A percentile compares a stretch with the other conserved stretches of the same genome.
Conservation (phyloP, 2,329 filamentous ascomycete species). For the Exophiala mesophila region DNA sequence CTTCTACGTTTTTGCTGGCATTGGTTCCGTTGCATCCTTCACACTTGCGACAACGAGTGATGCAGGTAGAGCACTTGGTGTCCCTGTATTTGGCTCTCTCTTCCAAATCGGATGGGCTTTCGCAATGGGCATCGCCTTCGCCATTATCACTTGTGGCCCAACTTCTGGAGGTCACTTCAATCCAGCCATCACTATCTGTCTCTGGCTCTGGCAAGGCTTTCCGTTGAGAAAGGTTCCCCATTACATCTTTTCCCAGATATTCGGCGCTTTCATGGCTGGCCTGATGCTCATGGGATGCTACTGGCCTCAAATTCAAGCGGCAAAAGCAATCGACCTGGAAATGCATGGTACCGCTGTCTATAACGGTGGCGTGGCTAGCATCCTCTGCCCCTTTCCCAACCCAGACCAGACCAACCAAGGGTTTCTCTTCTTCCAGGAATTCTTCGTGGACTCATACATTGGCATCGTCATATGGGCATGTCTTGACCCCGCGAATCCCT, state of each 20-base stretch:
- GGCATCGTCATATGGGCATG: slow-evolving; percentile 54
- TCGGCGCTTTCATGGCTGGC: slow-evolving; percentile 53
- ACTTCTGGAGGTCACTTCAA: slow-evolving; percentile 55
- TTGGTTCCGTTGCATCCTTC: slow-evolving; percentile 51
- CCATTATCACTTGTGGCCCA: slow-evolving; percentile 53
- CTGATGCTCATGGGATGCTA: slow-evolving; percentile 55
- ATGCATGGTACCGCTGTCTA: slow-evolving; percentile 39
- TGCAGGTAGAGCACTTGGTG: slow-evolving; percentile 32
- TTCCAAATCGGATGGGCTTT: slow-evolving; percentile 55
- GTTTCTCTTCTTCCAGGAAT: slow-evolving; percentile 56
- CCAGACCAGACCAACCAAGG: slow-evolving; percentile 50
- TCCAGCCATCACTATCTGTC: slow-evolving; percentile 45
- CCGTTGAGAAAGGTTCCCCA: slow-evolving; percentile 48
- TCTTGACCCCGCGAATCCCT: slow-evolving; percentile 56
- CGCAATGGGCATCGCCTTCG: slow-evolving; percentile 54
- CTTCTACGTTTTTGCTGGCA: slow-evolving; percentile 49
- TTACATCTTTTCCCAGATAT: slow-evolving; percentile 53
- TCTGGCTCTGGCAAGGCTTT: slow-evolving; percentile 54
- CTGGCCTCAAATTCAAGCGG: slow-evolving; percentile 45
- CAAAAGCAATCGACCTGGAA: slow-evolving; percentile 37
- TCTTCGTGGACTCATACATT: slow-evolving; percentile 55
- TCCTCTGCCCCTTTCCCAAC: slow-evolving; percentile 52
- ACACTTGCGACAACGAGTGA: slow-evolving; percentile 38
- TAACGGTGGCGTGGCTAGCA: slow-evolving; percentile 49
- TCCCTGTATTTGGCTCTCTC: slow-evolving; percentile 44